Conservation (phyloP, 371 early-diverging fungal genomes). For the Circinella minor region DNA sequence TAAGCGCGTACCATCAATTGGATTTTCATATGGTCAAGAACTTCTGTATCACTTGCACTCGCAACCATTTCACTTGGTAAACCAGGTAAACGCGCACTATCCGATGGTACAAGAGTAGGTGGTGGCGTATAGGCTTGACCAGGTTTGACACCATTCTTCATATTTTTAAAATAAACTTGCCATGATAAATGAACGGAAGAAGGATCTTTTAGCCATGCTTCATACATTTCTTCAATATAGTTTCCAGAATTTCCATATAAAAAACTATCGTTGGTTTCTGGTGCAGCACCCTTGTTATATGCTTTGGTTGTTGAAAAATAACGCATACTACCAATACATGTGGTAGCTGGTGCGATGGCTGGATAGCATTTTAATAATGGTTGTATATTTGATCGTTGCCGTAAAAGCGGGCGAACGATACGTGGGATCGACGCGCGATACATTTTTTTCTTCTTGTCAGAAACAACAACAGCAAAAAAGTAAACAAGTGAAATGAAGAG, state of each 20-base stretch:
- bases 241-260: constrained; percentile 61
- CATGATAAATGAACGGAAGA: constrained; percentile 93
- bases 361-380: not conserved
- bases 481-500: not conserved
- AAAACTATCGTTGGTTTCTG: constrained; percentile 21
- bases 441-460: not conserved
- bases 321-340: not conserved
- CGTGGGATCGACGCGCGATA: constrained; percentile 10
- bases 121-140: constrained; percentile 81
- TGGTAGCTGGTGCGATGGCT: not conserved
- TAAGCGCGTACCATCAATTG: constrained; percentile 97
- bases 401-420: constrained; percentile 7
- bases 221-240: constrained; percentile 97
- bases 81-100: constrained; percentile 69
- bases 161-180: constrained; percentile 96
- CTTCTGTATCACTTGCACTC: constrained; percentile 48
- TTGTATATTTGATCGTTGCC: not conserved
- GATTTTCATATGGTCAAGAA: constrained; percentile 96
- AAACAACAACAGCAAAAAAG: not conserved
- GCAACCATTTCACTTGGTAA: constrained; percentile 49
- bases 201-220: constrained; percentile 91
- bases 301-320: not conserved
- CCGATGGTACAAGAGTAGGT: constrained; percentile 78
- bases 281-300: not conserved
- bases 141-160: constrained; percentile 74